Conservation (phyloP, 495 filamentous ascomycete genomes). For the Daldinia grandis region DNA sequence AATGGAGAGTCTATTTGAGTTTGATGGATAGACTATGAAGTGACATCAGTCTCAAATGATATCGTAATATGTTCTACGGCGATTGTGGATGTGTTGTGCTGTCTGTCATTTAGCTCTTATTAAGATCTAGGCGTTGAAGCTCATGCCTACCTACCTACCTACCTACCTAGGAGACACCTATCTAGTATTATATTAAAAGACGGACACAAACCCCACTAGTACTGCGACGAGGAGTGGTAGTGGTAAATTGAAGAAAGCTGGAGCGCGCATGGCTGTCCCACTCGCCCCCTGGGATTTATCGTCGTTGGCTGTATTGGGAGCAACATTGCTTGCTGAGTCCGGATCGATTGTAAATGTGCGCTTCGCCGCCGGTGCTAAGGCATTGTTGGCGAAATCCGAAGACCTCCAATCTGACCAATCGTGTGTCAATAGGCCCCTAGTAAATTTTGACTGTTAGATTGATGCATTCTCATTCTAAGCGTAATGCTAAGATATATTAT, state of each 20-base stretch:
- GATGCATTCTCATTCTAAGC: background rate
- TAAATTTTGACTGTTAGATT: background rate
- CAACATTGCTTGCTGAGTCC: slow-evolving; percentile 1
- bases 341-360: slow-evolving; percentile 29
- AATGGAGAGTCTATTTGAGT: slow-evolving; percentile 29
- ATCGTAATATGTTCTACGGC: too few species aligned
- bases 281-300: slow-evolving; percentile 16
- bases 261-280: background rate
- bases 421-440: slow-evolving; percentile 51
- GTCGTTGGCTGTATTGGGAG: slow-evolving; percentile 15
- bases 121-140: slow-evolving; percentile 3
- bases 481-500: background rate
- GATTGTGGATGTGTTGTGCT: background rate
- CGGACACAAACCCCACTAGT: background rate
- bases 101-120: background rate
- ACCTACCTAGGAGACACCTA: too few species aligned
- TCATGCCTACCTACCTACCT: background rate
- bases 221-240: slow-evolving; percentile 3
- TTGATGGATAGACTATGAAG: slow-evolving; percentile 20
- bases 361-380: slow-evolving; percentile 48
- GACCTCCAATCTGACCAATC: slow-evolving; percentile 55
- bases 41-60: background rate
- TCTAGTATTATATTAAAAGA: slow-evolving; percentile 23
- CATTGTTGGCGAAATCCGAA: slow-evolving; percentile 43
- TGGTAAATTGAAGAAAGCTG: slow-evolving; percentile 8